A percentile compares a stretch with the other conserved stretches of the same genome.
Conservation (phyloP, 306 rosid species). For the Mimosa bimucronata region DNA sequence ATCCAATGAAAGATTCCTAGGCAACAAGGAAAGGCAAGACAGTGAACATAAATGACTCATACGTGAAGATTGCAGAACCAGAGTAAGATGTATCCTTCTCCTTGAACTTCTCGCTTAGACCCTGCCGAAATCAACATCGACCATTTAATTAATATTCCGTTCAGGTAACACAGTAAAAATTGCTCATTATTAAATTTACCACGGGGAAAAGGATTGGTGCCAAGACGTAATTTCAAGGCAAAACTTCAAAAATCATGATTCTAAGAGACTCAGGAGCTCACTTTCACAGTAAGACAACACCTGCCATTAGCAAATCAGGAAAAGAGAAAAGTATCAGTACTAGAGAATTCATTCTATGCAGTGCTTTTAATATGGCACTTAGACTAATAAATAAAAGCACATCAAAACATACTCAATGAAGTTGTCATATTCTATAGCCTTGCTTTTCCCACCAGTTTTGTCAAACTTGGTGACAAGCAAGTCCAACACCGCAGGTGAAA, state of each 20-base stretch:
- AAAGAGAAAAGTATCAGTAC: conserved; percentile 23
- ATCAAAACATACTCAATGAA: conserved; percentile 74
- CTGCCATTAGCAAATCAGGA: conserved; percentile 59
- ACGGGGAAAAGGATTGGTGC: neutral
- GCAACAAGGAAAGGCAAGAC: conserved; percentile 89
- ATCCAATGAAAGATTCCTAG: conserved; percentile 39
- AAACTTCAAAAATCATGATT: conserved; percentile 32
- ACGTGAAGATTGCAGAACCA: conserved; percentile 79
- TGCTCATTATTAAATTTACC: neutral
- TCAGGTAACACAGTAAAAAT: neutral
- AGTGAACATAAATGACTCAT: conserved; percentile 91
- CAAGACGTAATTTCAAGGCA: conserved; percentile 18
- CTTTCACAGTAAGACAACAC: conserved; percentile 99
- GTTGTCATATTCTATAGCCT: conserved; percentile 90
- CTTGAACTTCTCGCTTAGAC: conserved; percentile 91
- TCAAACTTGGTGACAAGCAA: conserved; percentile 93
- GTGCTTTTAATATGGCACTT: neutral
- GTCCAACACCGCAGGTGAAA: conserved; percentile 78
- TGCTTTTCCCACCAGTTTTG: conserved; percentile 79
- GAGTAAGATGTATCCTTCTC: conserved; percentile 76
- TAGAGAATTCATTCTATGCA: conserved; percentile 10
- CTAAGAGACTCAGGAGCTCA: conserved; percentile 40
- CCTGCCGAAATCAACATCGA: conserved; percentile 53
- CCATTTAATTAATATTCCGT: conserved; percentile 8
- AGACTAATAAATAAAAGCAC: conserved; percentile 6